phyloP scores from a whole-genome alignment of 2,329 filamentous ascomycete genomes.

The Lachnellula arida region DNA sequence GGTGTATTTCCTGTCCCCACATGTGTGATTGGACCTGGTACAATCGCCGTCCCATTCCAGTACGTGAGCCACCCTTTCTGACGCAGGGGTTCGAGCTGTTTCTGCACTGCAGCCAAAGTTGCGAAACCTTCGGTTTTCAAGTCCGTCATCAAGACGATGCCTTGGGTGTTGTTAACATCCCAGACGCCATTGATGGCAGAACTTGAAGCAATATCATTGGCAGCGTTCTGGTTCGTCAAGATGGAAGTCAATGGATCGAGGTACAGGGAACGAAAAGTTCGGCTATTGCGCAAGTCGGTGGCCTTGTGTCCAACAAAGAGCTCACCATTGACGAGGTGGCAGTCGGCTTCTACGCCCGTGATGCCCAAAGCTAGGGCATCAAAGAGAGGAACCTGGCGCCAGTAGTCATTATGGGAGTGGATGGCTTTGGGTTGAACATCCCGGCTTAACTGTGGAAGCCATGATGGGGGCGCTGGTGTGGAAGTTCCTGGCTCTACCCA shows the following conservation, averaged over 20 bases:
- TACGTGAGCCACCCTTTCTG: conserved; percentile 35
- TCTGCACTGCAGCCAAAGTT: conserved; percentile 36
- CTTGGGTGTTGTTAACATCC: conserved; percentile 11
- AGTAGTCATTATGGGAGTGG: conserved; percentile 57
- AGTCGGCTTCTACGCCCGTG: conserved; percentile 54
- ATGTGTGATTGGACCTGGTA: conserved; percentile 41
- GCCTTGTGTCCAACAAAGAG: conserved; percentile 54
- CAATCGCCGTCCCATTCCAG: conserved; percentile 34
- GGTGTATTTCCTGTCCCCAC: conserved; percentile 47
- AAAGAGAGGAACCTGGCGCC: conserved; percentile 41
- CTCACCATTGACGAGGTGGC: conserved; percentile 48
- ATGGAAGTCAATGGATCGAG: conserved; percentile 54
- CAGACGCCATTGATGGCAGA: conserved; percentile 19
- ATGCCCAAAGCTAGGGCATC: conserved; percentile 53
- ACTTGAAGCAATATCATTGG: not conserved
- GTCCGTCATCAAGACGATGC: conserved; percentile 44
- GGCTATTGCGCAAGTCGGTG: conserved; percentile 44
- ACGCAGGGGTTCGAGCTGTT: conserved; percentile 39
- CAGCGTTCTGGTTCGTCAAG: conserved; percentile 44
- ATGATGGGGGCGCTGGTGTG: conserved; percentile 11
- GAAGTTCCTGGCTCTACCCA: conserved; percentile 10
- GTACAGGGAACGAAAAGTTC: conserved; percentile 54
- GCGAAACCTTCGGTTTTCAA: conserved; percentile 41
- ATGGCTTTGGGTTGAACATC: conserved; percentile 16
- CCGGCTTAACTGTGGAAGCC: conserved; percentile 19